phyloP scores from a whole-genome alignment of 257 asterid species.

The Jacaranda mimosifolia region DNA sequence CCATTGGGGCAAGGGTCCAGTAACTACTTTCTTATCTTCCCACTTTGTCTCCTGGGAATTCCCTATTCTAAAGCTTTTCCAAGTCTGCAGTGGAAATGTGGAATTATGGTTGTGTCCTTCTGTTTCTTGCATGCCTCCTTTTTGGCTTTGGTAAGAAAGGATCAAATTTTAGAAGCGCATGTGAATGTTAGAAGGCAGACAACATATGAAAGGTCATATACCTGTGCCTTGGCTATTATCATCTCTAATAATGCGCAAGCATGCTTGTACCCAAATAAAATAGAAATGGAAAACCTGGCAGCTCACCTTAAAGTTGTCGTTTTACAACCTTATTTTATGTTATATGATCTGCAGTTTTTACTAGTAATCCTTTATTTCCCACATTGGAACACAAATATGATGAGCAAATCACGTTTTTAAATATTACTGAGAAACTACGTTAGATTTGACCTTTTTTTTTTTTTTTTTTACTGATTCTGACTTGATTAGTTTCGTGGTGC shows the following conservation, averaged over 20 bases:
- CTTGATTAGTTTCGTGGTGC: neutral
- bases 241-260: too few species aligned
- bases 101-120: neutral
- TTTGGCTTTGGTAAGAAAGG: neutral
- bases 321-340: neutral
- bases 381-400: neutral
- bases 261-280: too few species aligned
- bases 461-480: constrained; percentile 12
- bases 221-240: too few species aligned
- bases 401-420: neutral
- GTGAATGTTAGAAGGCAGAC: neutral
- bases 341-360: neutral
- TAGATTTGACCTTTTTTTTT: neutral
- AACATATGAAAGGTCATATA: neutral
- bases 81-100: too few species aligned
- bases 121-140: neutral
- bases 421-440: neutral
- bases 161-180: neutral
- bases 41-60: neutral
- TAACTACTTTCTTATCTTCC: neutral
- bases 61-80: too few species aligned
- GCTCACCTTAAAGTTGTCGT: too few species aligned
- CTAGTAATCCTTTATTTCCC: neutral
- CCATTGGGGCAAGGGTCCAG: neutral
- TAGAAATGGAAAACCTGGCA: too few species aligned